Conservation (phyloP, 331 rosid species). For the Saraca asoca region DNA sequence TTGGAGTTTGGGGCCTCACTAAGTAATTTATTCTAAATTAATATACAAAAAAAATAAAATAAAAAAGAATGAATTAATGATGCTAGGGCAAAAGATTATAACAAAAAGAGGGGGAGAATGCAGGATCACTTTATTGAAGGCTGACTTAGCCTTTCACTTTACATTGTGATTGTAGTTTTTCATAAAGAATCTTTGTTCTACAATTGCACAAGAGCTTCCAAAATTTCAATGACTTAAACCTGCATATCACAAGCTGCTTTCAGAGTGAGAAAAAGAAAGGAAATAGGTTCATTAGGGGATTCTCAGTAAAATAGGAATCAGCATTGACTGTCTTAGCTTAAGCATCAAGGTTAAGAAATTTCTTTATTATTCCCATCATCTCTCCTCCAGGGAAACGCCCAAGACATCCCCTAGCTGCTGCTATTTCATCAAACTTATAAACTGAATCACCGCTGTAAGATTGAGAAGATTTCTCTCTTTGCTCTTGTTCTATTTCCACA, state of each 20-base stretch:
- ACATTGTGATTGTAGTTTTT: constrained; percentile 1
- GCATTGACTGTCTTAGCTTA: constrained; percentile 21
- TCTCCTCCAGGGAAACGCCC: constrained; percentile 95
- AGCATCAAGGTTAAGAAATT: constrained; percentile 48
- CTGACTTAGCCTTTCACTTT: no score
- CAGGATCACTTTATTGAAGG: not conserved
- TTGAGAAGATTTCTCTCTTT: constrained; percentile 32
- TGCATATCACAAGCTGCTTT: constrained; percentile 7
- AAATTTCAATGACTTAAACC: constrained; percentile 15
- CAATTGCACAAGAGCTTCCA: constrained; percentile 16
- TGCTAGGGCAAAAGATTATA: no score
- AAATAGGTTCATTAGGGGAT: constrained; percentile 10
- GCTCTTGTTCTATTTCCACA: constrained; percentile 39
- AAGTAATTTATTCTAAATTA: no score
- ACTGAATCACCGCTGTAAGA: constrained; percentile 74
- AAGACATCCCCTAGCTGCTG: constrained; percentile 83
- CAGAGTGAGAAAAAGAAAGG: not conserved
- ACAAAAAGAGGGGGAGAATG: no score
- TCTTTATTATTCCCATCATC: constrained; percentile 91
- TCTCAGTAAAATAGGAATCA: constrained; percentile 12
- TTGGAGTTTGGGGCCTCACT: no score
- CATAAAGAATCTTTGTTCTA: constrained; percentile 5
- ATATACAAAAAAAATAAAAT: no score
- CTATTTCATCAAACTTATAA: constrained; percentile 64
- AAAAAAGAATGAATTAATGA: no score